Evolutionary conservation across 306 rosid species (phyloP).

Genomic region (Crotalaria pallida): DNA sequence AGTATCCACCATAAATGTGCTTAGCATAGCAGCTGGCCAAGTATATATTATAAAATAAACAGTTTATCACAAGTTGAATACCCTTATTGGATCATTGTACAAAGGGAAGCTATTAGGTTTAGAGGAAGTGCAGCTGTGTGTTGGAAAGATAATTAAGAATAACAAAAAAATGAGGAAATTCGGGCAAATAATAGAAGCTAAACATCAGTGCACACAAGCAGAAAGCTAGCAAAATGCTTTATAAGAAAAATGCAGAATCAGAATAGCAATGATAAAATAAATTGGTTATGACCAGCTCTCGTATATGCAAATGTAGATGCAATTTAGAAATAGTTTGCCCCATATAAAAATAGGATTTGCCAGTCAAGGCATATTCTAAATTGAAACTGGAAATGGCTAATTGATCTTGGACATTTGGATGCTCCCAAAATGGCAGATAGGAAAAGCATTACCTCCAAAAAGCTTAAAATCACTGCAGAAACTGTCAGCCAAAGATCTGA

Average conservation of each 20-base stretch:
- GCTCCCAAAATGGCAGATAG: too few relatives aligned
- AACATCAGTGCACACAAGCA: neutral
- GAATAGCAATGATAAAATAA: neutral
- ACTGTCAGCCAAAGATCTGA: too few relatives aligned
- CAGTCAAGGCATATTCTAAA: neutral
- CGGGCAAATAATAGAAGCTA: conserved; percentile 6
- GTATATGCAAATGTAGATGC: neutral
- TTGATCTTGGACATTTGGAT: neutral
- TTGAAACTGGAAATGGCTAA: neutral
- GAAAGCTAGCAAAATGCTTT: conserved; percentile 11
- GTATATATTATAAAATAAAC: neutral
- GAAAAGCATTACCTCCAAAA: too few relatives aligned
- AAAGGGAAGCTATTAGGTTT: conserved; percentile 72
- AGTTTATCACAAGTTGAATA: conserved; percentile 28
- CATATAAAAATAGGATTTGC: conserved; percentile 1
- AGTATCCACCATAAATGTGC: conserved; percentile 11
- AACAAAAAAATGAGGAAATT: neutral
- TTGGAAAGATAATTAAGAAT: conserved; percentile 18
- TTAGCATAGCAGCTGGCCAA: conserved; percentile 1
- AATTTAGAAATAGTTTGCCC: neutral
- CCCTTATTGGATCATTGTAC: conserved; percentile 86
- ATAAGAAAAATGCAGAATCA: neutral
- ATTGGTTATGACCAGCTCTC: neutral
- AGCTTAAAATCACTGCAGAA: too few relatives aligned
- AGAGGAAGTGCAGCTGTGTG: conserved; percentile 49